Percentiles rank a stretch among this genome's conserved stretches.
These are phyloP conservation scores for Omphalotus olearius DNA, from an alignment of 1,284 basidiomycete genomes.

Conservation along the genomic window DNA sequence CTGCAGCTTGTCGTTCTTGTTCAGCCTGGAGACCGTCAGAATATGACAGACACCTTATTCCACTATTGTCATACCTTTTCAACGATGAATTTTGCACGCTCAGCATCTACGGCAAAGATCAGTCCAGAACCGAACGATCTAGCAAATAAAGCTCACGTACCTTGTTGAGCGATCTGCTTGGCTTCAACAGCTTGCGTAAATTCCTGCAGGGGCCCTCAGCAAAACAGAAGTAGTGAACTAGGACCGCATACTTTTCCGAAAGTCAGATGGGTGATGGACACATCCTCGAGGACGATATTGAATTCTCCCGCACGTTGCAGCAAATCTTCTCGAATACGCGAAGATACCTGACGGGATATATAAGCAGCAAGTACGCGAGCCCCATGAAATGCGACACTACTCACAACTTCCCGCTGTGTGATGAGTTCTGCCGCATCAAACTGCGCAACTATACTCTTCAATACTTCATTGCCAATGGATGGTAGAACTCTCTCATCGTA, in stretches of 20 bases:
- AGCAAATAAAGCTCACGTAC: constrained; percentile 32
- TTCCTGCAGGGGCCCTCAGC: constrained; percentile 46
- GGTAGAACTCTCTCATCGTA: constrained; percentile 96
- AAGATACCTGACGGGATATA: constrained; percentile 63
- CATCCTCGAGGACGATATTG: constrained; percentile 94
- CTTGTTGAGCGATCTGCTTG: constrained; percentile 96
- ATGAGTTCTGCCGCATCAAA: constrained; percentile 98
- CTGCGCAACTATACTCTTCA: constrained; percentile 97
- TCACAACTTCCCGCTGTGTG: constrained; percentile 79
- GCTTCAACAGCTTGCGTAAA: constrained; percentile 96
- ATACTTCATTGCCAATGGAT: constrained; percentile 95
- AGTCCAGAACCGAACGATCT: constrained; percentile 13
- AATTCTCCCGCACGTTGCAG: constrained; percentile 95
- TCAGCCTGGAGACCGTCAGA: constrained; percentile 63
- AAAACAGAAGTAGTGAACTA: neutral
- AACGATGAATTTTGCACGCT: constrained; percentile 98
- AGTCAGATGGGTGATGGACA: constrained; percentile 89
- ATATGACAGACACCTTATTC: neutral
- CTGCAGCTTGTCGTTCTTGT: constrained; percentile 97
- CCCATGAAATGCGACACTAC: constrained; percentile 18
- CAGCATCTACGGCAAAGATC: constrained; percentile 64
- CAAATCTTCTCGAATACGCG: constrained; percentile 91
- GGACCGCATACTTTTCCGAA: constrained; percentile 64
- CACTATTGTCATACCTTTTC: constrained; percentile 68
- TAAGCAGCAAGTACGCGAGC: neutral